Conservation (phyloP, 768 basidiomycete species). For the Agaricus subrufescens region DNA sequence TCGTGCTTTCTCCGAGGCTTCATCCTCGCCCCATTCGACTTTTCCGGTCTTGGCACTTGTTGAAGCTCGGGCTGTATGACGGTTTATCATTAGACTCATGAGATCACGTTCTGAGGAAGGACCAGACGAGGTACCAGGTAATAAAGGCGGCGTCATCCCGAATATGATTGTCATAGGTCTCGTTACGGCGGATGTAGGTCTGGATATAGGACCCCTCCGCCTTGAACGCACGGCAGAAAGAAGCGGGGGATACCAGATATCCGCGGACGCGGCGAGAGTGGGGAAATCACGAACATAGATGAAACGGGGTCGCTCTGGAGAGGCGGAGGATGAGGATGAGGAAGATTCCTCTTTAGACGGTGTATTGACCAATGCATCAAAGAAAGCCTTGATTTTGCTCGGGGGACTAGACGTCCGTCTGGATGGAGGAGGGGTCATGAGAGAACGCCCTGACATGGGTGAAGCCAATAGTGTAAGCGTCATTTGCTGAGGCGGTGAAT, state of each 20-base stretch:
- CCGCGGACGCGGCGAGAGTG: constrained; percentile 65
- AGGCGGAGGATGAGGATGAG: neutral
- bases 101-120: constrained; percentile 28
- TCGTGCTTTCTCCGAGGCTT: constrained; percentile 57
- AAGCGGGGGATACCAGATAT: constrained; percentile 78
- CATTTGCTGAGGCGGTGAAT: constrained; percentile 33
- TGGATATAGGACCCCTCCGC: constrained; percentile 58
- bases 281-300: constrained; percentile 83
- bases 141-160: constrained; percentile 62
- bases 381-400: constrained; percentile 64
- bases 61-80: constrained; percentile 26
- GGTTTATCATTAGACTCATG: constrained; percentile 42
- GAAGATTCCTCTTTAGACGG: constrained; percentile 5
- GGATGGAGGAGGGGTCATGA: constrained; percentile 32
- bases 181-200: constrained; percentile 52
- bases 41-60: constrained; percentile 30
- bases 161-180: constrained; percentile 83
- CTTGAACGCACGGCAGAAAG: constrained; percentile 74
- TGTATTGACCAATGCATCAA: constrained; percentile 74
- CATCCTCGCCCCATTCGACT: constrained; percentile 64
- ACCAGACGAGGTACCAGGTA: constrained; percentile 1
- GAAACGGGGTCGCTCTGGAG: constrained; percentile 51
- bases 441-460: constrained; percentile 30
- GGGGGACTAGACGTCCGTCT: constrained; percentile 39
- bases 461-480: constrained; percentile 37